Conservation (phyloP, 2,329 filamentous ascomycete genomes). For the Colletotrichum spinosum region DNA sequence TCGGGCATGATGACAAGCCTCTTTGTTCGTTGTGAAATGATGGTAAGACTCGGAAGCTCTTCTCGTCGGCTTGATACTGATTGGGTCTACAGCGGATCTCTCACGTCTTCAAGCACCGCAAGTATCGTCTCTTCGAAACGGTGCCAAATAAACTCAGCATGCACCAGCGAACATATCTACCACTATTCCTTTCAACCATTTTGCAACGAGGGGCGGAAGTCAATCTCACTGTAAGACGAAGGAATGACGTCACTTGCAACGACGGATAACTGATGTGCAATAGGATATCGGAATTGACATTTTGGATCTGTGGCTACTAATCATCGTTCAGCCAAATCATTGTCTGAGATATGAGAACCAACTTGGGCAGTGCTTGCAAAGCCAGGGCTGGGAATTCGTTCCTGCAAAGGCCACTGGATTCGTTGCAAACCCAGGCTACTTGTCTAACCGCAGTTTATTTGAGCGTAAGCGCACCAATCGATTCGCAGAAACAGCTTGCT, state of each 20-base stretch:
- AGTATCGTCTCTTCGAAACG: conserved; percentile 62
- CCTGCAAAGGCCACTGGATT: conserved; percentile 52
- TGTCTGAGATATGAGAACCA: conserved; percentile 61
- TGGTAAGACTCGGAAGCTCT: conserved; percentile 44
- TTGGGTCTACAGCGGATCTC: conserved; percentile 50
- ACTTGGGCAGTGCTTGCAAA: conserved; percentile 59
- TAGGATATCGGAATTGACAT: conserved; percentile 57
- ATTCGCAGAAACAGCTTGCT: not conserved
- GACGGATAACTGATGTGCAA: conserved; percentile 6
- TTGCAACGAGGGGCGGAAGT: conserved; percentile 56
- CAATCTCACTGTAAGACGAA: conserved; percentile 54
- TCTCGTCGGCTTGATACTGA: conserved; percentile 37
- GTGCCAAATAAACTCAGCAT: conserved; percentile 52
- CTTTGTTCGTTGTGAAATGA: conserved; percentile 58
- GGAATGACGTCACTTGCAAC: conserved; percentile 12
- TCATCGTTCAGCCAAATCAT: conserved; percentile 61
- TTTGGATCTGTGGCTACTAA: conserved; percentile 64
- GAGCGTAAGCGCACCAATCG: conserved; percentile 48
- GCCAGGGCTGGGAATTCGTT: conserved; percentile 56
- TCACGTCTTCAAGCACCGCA: conserved; percentile 59
- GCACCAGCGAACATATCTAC: conserved; percentile 57
- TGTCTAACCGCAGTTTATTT: conserved; percentile 61
- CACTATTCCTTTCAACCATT: conserved; percentile 64
- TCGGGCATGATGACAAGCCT: conserved; percentile 59
- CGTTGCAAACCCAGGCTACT: conserved; percentile 58